Conservation (phyloP, 2,329 filamentous ascomycete species). For the Helicocarpus griseus region DNA sequence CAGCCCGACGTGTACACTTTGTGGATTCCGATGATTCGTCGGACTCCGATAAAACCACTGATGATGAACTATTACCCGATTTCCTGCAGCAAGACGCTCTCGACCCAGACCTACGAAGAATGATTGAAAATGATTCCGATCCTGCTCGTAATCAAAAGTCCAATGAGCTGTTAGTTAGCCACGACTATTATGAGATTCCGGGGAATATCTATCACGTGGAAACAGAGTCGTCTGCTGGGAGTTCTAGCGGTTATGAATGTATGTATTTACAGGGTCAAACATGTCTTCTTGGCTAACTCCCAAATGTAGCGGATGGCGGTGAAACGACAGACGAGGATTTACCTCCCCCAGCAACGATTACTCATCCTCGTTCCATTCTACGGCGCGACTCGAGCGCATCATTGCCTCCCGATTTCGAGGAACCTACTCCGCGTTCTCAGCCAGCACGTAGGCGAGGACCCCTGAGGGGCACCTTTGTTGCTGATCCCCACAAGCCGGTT, state of each 20-base stretch:
- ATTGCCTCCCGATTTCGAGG: conserved; percentile 34
- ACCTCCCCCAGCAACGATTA: conserved; percentile 38
- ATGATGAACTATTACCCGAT: conserved; percentile 64
- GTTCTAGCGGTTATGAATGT: conserved; percentile 50
- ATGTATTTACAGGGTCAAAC: conserved; percentile 25
- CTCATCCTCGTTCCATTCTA: conserved; percentile 40
- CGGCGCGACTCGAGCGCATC: conserved; percentile 39
- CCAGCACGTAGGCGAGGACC: conserved; percentile 35
- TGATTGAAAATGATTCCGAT: conserved; percentile 59
- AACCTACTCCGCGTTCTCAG: conserved; percentile 18
- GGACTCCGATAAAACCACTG: conserved; percentile 44
- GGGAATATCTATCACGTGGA: conserved; percentile 37
- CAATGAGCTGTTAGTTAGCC: conserved; percentile 27
- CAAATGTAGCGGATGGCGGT: conserved; percentile 44
- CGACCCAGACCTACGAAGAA: conserved; percentile 60
- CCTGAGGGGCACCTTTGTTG: conserved; percentile 38
- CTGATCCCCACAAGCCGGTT: conserved; percentile 39
- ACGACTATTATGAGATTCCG: conserved; percentile 27
- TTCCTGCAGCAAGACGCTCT: conserved; percentile 67
- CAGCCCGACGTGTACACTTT: conserved; percentile 61
- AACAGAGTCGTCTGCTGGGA: conserved; percentile 34
- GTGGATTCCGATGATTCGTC: conserved; percentile 50
- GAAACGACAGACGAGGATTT: conserved; percentile 53
- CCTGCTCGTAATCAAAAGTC: not conserved
- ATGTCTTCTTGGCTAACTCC: conserved; percentile 9